These are phyloP conservation scores for Colletotrichum tabaci DNA, from an alignment of 2,329 filamentous ascomycete species.

Conservation along the genomic window DNA sequence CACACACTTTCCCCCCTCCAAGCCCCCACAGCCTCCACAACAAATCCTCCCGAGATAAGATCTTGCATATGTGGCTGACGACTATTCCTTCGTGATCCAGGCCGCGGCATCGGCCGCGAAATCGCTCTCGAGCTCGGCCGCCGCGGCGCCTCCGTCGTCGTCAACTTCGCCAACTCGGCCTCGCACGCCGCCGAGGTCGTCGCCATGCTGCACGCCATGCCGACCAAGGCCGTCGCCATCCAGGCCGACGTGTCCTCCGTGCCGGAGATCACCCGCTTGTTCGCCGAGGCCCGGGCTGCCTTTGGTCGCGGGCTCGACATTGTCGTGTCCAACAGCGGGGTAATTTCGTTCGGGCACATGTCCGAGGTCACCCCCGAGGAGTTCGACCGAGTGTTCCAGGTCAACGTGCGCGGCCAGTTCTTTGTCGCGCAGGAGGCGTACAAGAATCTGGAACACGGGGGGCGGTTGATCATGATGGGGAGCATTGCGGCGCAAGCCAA, in stretches of 20 bases:
- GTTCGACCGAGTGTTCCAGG: constrained; percentile 78
- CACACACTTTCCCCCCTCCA: no score
- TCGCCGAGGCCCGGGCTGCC: constrained; percentile 72
- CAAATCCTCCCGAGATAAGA: no score
- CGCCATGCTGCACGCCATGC: constrained; percentile 66
- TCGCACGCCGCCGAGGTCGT: constrained; percentile 70
- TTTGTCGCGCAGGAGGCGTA: constrained; percentile 80
- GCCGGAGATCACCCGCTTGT: constrained; percentile 72
- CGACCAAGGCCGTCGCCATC: constrained; percentile 73
- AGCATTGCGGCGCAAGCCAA: constrained; percentile 77
- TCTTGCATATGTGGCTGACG: no score
- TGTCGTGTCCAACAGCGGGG: constrained; percentile 78
- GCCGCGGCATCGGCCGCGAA: constrained; percentile 71
- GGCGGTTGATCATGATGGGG: constrained; percentile 80
- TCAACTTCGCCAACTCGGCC: constrained; percentile 71
- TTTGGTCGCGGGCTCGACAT: constrained; percentile 77
- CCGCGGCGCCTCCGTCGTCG: constrained; percentile 68
- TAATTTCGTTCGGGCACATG: constrained; percentile 77
- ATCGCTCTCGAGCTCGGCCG: constrained; percentile 70
- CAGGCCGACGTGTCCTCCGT: constrained; percentile 78
- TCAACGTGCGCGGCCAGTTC: constrained; percentile 79
- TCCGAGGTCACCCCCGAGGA: constrained; percentile 78
- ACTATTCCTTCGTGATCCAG: constrained; percentile 30
- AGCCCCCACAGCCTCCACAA: no score
- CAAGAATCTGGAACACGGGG: constrained; percentile 76